Evolutionary conservation across 768 basidiomycete genomes (phyloP), one percentile per base, ranked within the genome.

Genomic region (Tricholoma bakamatsutake): DNA sequence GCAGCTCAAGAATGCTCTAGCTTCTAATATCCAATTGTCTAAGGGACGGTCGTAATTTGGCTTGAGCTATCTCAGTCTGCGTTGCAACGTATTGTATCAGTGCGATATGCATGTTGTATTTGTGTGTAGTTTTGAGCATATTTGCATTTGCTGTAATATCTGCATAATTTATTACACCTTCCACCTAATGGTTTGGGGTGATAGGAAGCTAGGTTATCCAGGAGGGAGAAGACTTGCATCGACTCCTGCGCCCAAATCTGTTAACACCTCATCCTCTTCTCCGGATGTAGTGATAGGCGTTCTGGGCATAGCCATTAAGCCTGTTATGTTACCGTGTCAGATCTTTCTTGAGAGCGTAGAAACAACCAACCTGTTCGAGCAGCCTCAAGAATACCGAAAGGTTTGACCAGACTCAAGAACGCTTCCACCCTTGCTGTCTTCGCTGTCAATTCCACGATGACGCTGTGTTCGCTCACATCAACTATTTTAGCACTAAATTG

Each of bases 281-380:
- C 67, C 69, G 5, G 64, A 55, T 4, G 62, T 67, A 13, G 81
- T 68, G 64, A 98, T 89, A 2, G 96, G 95, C 5, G 97, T 97
- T 58, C 97, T 83, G 4, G 97, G 97, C 90, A 99, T 97, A 5
- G 91, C 95, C 96, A 99, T 99, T 37, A 91, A 74, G 66, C 95
- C 95, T 96, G 59, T 48, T 15, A 3, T 31, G 17, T 31, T 31
- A n/a, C n/a, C 13, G 8, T 30, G 6, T 46, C 27, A 48, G 46
- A 48, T 10, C 2, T 9, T 17, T 2, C 15, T 30, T 6, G 15
- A 31, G 28, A n/a, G 11, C 7, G 4, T 28, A 31, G 30, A 57
- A 15, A 50, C 50, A 56, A 33, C 9, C 56, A 58, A 95, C 95
- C 96, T 33, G 93, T 94, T 54, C 97, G 77, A 18, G 97, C 95